Conservation (phyloP, 768 basidiomycete genomes). For the Xanthoconium purpureum region DNA sequence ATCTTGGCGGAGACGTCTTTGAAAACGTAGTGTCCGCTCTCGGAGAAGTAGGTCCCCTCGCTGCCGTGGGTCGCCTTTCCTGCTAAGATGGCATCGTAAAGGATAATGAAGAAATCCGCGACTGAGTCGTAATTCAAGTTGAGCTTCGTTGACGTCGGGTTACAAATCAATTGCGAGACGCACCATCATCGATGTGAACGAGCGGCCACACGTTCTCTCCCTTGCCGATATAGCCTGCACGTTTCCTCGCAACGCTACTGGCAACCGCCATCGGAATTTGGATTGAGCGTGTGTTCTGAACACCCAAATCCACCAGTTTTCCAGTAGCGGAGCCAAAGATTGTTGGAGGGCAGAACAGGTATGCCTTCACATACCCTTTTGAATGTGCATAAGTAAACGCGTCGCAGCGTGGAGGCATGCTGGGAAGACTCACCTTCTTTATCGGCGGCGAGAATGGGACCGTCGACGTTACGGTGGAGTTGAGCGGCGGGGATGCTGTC, state of each 20-base stretch:
- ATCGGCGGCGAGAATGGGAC: conserved; percentile 45
- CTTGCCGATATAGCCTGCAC: conserved; percentile 55
- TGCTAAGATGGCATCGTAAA: conserved; percentile 39
- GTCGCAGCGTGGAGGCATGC: no score
- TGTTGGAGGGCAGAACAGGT: conserved; percentile 53
- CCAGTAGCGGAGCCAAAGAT: conserved; percentile 58
- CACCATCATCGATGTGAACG: conserved; percentile 51
- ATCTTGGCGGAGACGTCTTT: conserved; percentile 45
- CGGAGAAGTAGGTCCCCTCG: conserved; percentile 54
- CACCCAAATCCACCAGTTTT: conserved; percentile 42
- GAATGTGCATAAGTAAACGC: neutral
- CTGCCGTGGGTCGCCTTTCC: conserved; percentile 27
- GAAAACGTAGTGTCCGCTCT: conserved; percentile 48
- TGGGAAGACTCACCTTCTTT: conserved; percentile 37
- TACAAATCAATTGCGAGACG: neutral
- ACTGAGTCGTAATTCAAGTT: conserved; percentile 2
- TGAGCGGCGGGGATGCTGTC: conserved; percentile 43
- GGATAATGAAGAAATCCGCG: conserved; percentile 41
- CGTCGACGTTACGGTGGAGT: conserved; percentile 51
- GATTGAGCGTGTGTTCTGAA: conserved; percentile 49
- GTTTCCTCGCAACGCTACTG: conserved; percentile 44
- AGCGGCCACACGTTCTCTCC: conserved; percentile 64
- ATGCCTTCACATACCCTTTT: conserved; percentile 21
- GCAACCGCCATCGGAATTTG: conserved; percentile 53
- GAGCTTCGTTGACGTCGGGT: neutral